These are phyloP conservation scores for Teunomyces stri DNA, from an alignment of 805 yeast genomes.

Conservation along the genomic window DNA sequence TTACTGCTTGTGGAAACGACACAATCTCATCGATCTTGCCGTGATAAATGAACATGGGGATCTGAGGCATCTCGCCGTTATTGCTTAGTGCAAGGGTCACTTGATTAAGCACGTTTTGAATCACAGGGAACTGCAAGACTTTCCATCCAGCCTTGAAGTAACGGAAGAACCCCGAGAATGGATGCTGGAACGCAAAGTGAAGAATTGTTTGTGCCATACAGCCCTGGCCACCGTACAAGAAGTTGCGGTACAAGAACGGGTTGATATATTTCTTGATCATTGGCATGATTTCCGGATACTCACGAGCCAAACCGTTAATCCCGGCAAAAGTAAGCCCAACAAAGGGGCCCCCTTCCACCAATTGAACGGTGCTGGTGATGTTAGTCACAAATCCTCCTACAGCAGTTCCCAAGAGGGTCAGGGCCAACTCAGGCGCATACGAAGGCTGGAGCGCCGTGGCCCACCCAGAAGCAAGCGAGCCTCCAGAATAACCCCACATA, in stretches of 20 bases:
- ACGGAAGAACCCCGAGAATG: not conserved
- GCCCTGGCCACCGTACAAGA: not conserved
- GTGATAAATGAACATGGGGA: conserved; percentile 12
- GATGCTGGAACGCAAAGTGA: not conserved
- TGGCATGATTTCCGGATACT: conserved; percentile 24
- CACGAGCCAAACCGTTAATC: conserved; percentile 28
- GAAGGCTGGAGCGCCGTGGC: conserved; percentile 21
- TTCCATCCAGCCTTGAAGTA: conserved; percentile 7
- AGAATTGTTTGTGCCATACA: not conserved
- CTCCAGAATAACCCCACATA: conserved; percentile 26
- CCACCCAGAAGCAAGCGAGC: conserved; percentile 24
- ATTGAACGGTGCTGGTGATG: conserved; percentile 22
- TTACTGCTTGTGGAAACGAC: conserved; percentile 6
- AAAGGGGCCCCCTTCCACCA: conserved; percentile 22
- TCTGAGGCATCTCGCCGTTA: conserved; percentile 7
- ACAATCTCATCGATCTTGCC: conserved; percentile 10
- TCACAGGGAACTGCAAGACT: conserved; percentile 9
- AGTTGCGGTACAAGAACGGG: not conserved
- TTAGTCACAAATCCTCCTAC: conserved; percentile 37
- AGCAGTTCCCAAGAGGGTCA: conserved; percentile 25
- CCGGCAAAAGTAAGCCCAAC: conserved; percentile 30
- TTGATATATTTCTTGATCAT: not conserved
- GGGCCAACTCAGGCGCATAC: conserved; percentile 21
- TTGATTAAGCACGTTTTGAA: conserved; percentile 20
- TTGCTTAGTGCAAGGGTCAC: not conserved